Percentiles rank a stretch among this genome's conserved stretches.
Conservation (phyloP, 1,139 yeast genomes). For the Petasospora fabianii region DNA sequence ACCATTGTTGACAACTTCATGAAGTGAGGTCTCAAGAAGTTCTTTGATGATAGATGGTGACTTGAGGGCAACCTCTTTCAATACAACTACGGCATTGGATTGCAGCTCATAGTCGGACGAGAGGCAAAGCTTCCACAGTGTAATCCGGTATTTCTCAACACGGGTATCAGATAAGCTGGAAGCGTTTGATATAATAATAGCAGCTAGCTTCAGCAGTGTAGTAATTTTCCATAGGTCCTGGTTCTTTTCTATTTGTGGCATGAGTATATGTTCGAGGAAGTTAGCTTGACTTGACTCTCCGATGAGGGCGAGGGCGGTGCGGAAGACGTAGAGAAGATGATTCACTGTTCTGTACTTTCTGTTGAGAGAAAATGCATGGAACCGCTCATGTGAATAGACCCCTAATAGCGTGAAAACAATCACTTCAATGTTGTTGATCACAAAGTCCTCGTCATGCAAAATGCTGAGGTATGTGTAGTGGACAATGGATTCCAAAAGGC, state of each 20-base stretch:
- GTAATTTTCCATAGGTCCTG: constrained; percentile 23
- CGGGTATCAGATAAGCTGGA: constrained; percentile 32
- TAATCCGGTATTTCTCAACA: constrained; percentile 28
- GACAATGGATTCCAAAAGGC: constrained; percentile 33
- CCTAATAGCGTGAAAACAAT: constrained; percentile 23
- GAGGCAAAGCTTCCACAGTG: constrained; percentile 31
- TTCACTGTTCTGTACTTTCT: constrained; percentile 15
- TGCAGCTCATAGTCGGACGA: constrained; percentile 35
- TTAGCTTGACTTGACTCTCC: constrained; percentile 21
- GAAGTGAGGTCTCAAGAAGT: constrained; percentile 29
- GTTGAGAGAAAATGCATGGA: constrained; percentile 16
- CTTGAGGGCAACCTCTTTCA: constrained; percentile 33
- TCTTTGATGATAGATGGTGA: constrained; percentile 31
- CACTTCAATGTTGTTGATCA: constrained; percentile 27
- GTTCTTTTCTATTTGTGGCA: constrained; percentile 16
- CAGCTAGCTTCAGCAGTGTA: constrained; percentile 27
- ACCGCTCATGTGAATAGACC: constrained; percentile 22
- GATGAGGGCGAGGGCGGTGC: constrained; percentile 8
- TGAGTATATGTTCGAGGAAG: constrained; percentile 16
- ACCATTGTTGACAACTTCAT: constrained; percentile 33
- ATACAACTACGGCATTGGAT: constrained; percentile 33
- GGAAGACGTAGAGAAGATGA: constrained; percentile 13
- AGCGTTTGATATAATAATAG: constrained; percentile 22
- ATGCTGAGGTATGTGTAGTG: constrained; percentile 30
- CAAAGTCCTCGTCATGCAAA: constrained; percentile 26